phyloP scores from a whole-genome alignment of 306 rosid genomes.

The Albizia julibrissin region DNA sequence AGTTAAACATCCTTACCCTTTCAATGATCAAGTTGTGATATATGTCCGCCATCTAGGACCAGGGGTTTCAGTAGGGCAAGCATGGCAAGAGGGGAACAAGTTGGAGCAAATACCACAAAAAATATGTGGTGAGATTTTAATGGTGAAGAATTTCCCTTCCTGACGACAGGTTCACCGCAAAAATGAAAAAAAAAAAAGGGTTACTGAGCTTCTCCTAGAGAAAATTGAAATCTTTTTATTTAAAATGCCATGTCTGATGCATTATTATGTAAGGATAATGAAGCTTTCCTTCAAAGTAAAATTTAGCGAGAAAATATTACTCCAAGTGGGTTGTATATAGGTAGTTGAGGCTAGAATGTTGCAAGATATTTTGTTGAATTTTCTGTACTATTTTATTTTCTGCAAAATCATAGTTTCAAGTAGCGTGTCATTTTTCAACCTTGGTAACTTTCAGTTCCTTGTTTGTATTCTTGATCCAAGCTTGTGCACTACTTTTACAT shows the following conservation, averaged over 20 bases:
- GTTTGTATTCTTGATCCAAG: neutral
- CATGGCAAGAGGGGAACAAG: constrained; percentile 92
- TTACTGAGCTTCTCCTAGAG: constrained; percentile 9
- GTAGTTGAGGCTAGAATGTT: neutral
- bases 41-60: constrained; percentile 75
- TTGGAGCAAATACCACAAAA: constrained; percentile 76
- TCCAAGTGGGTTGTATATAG: neutral
- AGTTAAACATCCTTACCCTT: constrained; percentile 79
- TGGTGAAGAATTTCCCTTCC: constrained; percentile 63
- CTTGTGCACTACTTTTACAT: neutral
- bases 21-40: constrained; percentile 72
- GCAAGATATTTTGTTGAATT: neutral
- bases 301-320: constrained; percentile 1
- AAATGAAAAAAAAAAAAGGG: neutral
- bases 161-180: constrained; percentile 28
- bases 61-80: constrained; percentile 78
- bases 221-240: constrained; percentile 8
- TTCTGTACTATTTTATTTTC: neutral
- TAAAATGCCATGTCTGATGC: constrained; percentile 9
- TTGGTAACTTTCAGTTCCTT: constrained; percentile 12
- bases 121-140: constrained; percentile 69
- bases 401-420: constrained; percentile 12
- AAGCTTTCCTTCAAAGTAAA: constrained; percentile 20
- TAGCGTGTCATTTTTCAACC: constrained; percentile 20
- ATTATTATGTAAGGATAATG: neutral